Evolutionary conservation across 441 rosid genomes (phyloP).

Genomic region (Populus hybrid): DNA sequence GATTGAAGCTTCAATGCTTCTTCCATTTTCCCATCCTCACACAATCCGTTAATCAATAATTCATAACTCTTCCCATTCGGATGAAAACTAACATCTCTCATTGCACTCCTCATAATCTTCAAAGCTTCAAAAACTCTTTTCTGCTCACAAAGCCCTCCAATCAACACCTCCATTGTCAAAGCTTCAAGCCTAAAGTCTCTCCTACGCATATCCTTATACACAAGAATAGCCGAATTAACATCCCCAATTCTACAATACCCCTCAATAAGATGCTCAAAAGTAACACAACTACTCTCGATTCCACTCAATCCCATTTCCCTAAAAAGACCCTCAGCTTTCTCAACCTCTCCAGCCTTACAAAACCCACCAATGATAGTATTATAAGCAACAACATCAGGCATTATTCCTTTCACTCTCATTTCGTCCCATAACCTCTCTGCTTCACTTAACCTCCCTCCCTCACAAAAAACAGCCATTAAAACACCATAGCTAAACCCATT

Average conservation of each 20-base stretch:
- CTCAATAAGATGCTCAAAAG: slow-evolving; percentile 53
- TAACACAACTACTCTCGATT: slow-evolving; percentile 37
- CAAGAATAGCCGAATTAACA: slow-evolving; percentile 48
- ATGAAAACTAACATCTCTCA: slow-evolving; percentile 32
- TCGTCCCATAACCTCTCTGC: slow-evolving; percentile 62
- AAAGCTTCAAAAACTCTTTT: slow-evolving; percentile 50
- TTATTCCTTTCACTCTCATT: slow-evolving; percentile 44
- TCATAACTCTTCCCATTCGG: slow-evolving; percentile 52
- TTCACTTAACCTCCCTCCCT: slow-evolving; percentile 51
- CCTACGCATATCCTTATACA: slow-evolving; percentile 58
- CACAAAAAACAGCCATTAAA: slow-evolving; percentile 52
- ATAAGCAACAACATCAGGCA: slow-evolving; percentile 21
- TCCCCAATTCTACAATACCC: slow-evolving; percentile 61
- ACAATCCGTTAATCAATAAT: slow-evolving; percentile 51
- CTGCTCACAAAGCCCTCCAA: slow-evolving; percentile 41
- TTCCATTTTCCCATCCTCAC: slow-evolving; percentile 55
- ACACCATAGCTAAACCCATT: slow-evolving; percentile 53
- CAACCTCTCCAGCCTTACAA: slow-evolving; percentile 36
- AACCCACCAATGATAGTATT: slow-evolving; percentile 20
- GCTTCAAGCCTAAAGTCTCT: slow-evolving; percentile 43
- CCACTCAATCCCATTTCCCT: slow-evolving; percentile 54
- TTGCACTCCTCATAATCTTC: slow-evolving; percentile 40
- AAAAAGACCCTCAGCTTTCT: slow-evolving; percentile 52
- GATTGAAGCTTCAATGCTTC: slow-evolving; percentile 76
- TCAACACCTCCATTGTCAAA: slow-evolving; percentile 42